phyloP scores from a whole-genome alignment of 2,329 filamentous ascomycete species.

The Ceratocystis cacaofunesta region DNA sequence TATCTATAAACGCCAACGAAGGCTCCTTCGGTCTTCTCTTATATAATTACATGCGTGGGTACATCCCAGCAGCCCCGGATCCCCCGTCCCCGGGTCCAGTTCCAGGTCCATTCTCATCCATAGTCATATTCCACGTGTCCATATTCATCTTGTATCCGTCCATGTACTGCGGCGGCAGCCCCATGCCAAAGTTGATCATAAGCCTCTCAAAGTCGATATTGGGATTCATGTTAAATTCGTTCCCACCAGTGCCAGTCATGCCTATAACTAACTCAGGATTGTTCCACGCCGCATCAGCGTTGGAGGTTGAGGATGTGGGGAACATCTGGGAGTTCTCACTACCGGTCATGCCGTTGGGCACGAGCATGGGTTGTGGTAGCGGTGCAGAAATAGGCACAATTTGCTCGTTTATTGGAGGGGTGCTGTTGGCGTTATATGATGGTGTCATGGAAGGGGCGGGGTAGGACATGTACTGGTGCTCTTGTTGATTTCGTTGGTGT shows the following conservation, averaged over 20 bases:
- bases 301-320: background rate
- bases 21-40: background rate
- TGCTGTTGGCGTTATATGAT: background rate
- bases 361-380: background rate
- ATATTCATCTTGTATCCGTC: slow-evolving; percentile 13
- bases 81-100: background rate
- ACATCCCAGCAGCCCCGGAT: background rate
- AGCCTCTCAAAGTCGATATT: slow-evolving; percentile 18
- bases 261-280: background rate
- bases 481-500: background rate
- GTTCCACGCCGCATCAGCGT: background rate
- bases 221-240: background rate
- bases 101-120: slow-evolving; percentile 2
- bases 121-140: background rate
- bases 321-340: background rate
- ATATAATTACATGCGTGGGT: background rate
- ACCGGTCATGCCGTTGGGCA: background rate
- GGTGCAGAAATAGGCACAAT: background rate
- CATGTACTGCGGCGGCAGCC: slow-evolving; percentile 14
- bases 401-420: background rate
- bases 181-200: slow-evolving; percentile 17
- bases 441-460: background rate
- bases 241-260: background rate
- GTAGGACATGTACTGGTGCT: background rate
- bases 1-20: background rate